phyloP scores from a whole-genome alignment of 2,329 filamentous ascomycete species.

The Monosporascus sp. region DNA sequence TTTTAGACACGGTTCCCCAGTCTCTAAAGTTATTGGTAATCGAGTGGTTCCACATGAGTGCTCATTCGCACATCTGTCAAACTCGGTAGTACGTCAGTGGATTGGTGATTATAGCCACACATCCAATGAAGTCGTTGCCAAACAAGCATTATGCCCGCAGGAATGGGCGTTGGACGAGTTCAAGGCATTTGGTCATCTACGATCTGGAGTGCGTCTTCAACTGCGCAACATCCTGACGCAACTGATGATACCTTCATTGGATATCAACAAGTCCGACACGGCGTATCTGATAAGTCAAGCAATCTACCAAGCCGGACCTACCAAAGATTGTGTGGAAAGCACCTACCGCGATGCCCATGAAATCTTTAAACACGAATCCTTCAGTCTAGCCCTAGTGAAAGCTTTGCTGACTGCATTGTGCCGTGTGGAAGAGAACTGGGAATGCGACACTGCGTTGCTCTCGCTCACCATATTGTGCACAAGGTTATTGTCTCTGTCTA shows the following conservation, averaged over 20 bases:
- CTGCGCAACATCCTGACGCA: slow-evolving; percentile 3
- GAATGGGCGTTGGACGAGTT: slow-evolving; percentile 1
- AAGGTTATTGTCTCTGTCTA: neutral
- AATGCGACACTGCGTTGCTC: slow-evolving; percentile 1
- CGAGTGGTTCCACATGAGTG: neutral
- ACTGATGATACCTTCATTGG: neutral
- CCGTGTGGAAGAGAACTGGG: slow-evolving; percentile 1
- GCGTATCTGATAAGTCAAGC: slow-evolving; percentile 1
- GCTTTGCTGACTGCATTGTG: neutral
- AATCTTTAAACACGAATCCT: neutral
- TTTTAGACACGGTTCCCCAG: too few relatives aligned
- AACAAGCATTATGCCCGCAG: neutral
- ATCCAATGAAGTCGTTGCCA: slow-evolving; percentile 2
- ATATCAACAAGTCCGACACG: slow-evolving; percentile 1
- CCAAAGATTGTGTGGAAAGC: neutral
- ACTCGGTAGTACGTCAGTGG: neutral
- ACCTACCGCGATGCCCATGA: slow-evolving; percentile 1
- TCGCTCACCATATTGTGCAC: neutral
- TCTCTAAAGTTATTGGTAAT: neutral
- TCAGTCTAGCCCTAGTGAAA: neutral
- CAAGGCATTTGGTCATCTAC: slow-evolving; percentile 5
- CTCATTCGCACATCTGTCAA: slow-evolving; percentile 1
- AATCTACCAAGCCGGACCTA: slow-evolving; percentile 1
- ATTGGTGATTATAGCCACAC: neutral
- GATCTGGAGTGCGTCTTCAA: slow-evolving; percentile 3